Base-by-base conservation (phyloP, 2,329 filamentous ascomycete species). In the Fusarium sp. region DNA sequence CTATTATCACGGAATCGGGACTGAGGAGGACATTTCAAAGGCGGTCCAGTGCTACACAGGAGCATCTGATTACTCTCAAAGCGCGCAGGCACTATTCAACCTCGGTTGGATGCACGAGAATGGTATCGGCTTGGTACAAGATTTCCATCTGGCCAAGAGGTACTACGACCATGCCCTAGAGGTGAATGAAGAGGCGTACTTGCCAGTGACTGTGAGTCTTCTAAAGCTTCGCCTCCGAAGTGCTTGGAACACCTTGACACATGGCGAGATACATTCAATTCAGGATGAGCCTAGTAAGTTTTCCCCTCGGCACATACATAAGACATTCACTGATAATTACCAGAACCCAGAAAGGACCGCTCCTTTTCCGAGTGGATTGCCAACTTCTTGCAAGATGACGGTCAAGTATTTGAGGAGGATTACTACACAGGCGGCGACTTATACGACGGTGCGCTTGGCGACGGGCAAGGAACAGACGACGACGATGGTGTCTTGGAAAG, bases 31-130 rank as follows among this genome's bases (percentile, higher is more conserved):
- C 69, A 82, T 92, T 19, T 90, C 94, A 72, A 97, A 97, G 78
- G 96, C 96, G 7, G 94, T 94, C 0, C 90, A 92, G 44, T 99
- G 96, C 81, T 99, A 99, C 74, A 91, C 92, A 53, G 92, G 93
- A 6, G 96, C 96, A 2, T 94, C 94, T 0, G 96, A 99, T 75
- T 94, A 92, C 62, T 90, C 95, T 71, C 91, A 94, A 75, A 97
- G 93, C 72, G 96, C 95, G 4, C 96, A 99, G 79, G 96, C 96
- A 15, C 88, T 97, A 58, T 99, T 94, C 87, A 98, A 99, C 74
- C 84, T 99, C 15, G 96, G 96, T 7, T 99, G 96, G 96, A 98
- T 99, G 95, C 94, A 99, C 75, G 96, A 99, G 80, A 97, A 98
- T 75, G 96, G 96, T 9, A 85, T 98, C 49, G 93, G 94, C 3